Conservation (phyloP, 2,329 filamentous ascomycete genomes). For the Trichophyton simii region DNA sequence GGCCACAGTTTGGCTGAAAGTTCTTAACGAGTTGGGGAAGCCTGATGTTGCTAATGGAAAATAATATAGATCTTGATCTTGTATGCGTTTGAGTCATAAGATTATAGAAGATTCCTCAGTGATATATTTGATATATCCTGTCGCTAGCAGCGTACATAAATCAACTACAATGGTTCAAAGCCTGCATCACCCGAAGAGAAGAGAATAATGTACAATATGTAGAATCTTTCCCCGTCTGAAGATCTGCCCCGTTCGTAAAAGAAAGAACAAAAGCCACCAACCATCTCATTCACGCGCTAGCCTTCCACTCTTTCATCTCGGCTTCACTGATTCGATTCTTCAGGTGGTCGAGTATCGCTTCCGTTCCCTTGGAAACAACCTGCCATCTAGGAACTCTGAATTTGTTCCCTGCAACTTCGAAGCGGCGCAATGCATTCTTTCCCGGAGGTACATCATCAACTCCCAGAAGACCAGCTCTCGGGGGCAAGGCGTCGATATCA, state of each 20-base stretch:
- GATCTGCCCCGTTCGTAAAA: too few species aligned
- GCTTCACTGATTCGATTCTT: constrained; percentile 57
- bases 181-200: background rate
- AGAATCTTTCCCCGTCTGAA: background rate
- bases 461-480: constrained; percentile 64
- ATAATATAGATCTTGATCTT: background rate
- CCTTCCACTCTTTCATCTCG: constrained; percentile 28
- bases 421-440: constrained; percentile 44
- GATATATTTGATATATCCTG: background rate
- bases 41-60: constrained; percentile 8
- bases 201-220: background rate
- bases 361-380: constrained; percentile 74
- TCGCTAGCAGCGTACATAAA: background rate
- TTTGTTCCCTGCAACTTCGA: constrained; percentile 73
- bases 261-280: too few species aligned
- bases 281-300: background rate
- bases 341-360: constrained; percentile 69
- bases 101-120: background rate
- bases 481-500: constrained; percentile 68
- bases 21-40: constrained; percentile 31
- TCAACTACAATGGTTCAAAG: background rate
- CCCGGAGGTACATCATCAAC: constrained; percentile 35
- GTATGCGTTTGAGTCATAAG: background rate
- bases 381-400: constrained; percentile 81
- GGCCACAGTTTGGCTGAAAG: constrained; percentile 47